These are phyloP conservation scores for Pythium sukuiense DNA, from an alignment of 352 stramenopile genomes.

Conservation along the genomic window DNA sequence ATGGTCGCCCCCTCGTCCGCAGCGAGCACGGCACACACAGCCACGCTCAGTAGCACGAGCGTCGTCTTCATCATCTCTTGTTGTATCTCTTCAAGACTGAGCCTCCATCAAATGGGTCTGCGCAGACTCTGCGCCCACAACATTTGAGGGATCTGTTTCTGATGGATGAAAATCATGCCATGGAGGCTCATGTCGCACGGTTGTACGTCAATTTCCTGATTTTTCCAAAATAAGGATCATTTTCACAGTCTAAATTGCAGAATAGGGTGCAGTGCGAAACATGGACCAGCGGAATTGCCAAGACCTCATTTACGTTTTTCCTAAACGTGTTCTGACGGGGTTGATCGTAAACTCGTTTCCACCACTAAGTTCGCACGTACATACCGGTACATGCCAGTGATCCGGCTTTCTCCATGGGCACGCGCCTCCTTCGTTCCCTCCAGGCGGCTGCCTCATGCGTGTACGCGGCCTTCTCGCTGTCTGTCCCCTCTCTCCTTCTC, in stretches of 20 bases:
- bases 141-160: background rate
- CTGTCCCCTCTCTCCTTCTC: background rate
- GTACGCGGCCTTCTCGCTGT: background rate
- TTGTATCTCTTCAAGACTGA: too few species aligned
- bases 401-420: background rate
- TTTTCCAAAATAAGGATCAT: background rate
- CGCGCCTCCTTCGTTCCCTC: constrained; percentile 1
- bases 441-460: background rate
- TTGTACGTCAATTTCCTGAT: background rate
- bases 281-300: background rate
- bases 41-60: background rate
- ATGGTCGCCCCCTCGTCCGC: background rate
- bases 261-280: background rate
- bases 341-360: background rate
- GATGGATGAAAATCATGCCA: background rate
- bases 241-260: background rate
- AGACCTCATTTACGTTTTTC: background rate
- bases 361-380: background rate
- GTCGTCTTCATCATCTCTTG: constrained; percentile 8
- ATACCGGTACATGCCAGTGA: background rate
- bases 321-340: background rate
- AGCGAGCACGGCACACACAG: background rate
- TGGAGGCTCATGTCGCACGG: background rate
- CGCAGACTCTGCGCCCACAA: too few species aligned
- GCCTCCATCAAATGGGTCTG: too few species aligned